Evolutionary conservation across 2,329 filamentous ascomycete species (phyloP).

Genomic region (Clonostachys sp.): DNA sequence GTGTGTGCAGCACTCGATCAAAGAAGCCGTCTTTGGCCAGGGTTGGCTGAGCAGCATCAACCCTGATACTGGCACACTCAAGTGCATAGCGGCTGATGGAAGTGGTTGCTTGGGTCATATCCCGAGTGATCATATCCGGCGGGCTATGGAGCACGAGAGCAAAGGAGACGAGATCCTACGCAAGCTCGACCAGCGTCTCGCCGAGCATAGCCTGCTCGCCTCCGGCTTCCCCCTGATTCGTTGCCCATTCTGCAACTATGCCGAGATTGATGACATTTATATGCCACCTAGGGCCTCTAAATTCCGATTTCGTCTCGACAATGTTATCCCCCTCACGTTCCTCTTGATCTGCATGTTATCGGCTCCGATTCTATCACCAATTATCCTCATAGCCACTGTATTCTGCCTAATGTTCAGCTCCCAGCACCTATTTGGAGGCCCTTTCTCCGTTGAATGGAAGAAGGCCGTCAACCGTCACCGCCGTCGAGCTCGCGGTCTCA

Average conservation of each 20-base stretch:
- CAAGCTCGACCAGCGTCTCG: slow-evolving; percentile 75
- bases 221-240: slow-evolving; percentile 71
- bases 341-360: slow-evolving; percentile 47
- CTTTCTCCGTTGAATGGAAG: slow-evolving; percentile 41
- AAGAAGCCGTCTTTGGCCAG: slow-evolving; percentile 89
- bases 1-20: slow-evolving; percentile 77
- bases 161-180: slow-evolving; percentile 67
- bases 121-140: slow-evolving; percentile 62
- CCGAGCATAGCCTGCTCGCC: slow-evolving; percentile 69
- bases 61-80: slow-evolving; percentile 65
- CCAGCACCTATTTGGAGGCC: slow-evolving; percentile 32
- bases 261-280: slow-evolving; percentile 78
- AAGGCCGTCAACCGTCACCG: slow-evolving; percentile 63
- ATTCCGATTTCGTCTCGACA: slow-evolving; percentile 52
- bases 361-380: slow-evolving; percentile 50
- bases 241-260: slow-evolving; percentile 90
- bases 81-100: slow-evolving; percentile 73
- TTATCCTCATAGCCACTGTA: slow-evolving; percentile 42
- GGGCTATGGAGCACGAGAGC: slow-evolving; percentile 66
- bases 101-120: slow-evolving; percentile 73
- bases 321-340: slow-evolving; percentile 40
- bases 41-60: slow-evolving; percentile 83
- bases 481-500: slow-evolving; percentile 66
- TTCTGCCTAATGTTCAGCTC: slow-evolving; percentile 37
- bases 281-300: slow-evolving; percentile 48